Base-by-base conservation (phyloP, 306 rosid species). In the Fragaria nilgerrensis region DNA sequence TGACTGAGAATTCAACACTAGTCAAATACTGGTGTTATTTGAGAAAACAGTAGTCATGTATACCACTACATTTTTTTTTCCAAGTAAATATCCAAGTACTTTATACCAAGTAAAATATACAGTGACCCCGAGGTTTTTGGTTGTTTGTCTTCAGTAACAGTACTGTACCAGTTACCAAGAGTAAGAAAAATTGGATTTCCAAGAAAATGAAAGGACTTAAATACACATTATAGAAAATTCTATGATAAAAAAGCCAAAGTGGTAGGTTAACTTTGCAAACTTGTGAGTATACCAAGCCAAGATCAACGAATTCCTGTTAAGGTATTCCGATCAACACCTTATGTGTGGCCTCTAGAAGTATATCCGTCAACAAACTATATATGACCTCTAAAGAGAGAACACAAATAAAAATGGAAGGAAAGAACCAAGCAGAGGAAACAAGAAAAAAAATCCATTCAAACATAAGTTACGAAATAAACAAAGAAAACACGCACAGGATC, bases 381-480 rank as follows among this genome's bases (percentile, higher is more conserved):
- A 8, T 16, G 37, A 74, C 13, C 45, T 44, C 47, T 61, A 20
- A 29, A 44, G 63, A 44, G 77, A 23, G 70, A 50, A 62, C 9
- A 34, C 11, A 20, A 36, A 75, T 11, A 19, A 15, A 17, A 19
- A 17, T 43, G 68, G 43, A 44, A 23, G 32, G 77, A 45, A 47
- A 75, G 11, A 9, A 20, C 45, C 61, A 45, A 0, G 7, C 32
- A 45, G 12, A 5, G 22, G 12, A 45, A 44, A 29, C 55, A 9
- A 58, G 59, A 23, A 39, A 39, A 39, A 36, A 43, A 43, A 22
- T 74, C 17, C 55, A 58, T 36, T 50, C 2, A 29, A 34, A 62
- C 34, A 63, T 39, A 43, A 71, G 29, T 32, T 41, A 43, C 73
- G 16, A 80, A 80, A 63, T 70, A 73, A 74, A 45, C 34, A 70